A percentile compares a stretch with the other conserved stretches of the same genome.
Conservation (phyloP, 2,329 filamentous ascomycete species). For the Daldinia sp. region DNA sequence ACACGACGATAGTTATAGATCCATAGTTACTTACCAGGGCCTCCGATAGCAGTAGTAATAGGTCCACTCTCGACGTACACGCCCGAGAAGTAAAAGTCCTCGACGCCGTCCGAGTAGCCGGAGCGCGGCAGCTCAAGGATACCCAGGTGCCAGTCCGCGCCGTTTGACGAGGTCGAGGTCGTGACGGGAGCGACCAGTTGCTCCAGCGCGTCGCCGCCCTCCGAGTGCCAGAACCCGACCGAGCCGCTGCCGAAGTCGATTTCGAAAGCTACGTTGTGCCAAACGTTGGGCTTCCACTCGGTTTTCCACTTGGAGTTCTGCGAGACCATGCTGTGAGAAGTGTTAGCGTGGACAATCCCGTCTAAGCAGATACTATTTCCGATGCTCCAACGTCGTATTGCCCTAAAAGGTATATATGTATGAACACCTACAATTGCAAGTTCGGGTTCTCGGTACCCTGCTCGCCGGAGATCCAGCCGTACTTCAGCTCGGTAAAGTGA, state of each 20-base stretch:
- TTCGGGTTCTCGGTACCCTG: conserved; percentile 57
- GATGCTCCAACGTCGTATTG: not conserved
- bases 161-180: conserved; percentile 69
- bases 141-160: conserved; percentile 77
- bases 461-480: conserved; percentile 66
- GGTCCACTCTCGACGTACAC: conserved; percentile 72
- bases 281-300: conserved; percentile 68
- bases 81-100: conserved; percentile 78
- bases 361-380: not conserved
- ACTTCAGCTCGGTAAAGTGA: conserved; percentile 81
- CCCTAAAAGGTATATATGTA: too few relatives aligned
- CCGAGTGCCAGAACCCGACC: conserved; percentile 76
- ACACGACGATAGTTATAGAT: not conserved
- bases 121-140: conserved; percentile 70
- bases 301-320: conserved; percentile 70
- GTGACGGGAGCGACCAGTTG: conserved; percentile 68
- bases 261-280: conserved; percentile 80
- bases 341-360: not conserved
- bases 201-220: conserved; percentile 64
- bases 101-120: conserved; percentile 61
- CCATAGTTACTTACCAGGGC: conserved; percentile 36
- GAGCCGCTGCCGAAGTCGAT: conserved; percentile 70
- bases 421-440: conserved; percentile 61
- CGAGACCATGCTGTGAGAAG: conserved; percentile 57
- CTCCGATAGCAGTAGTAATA: conserved; percentile 49